Evolutionary conservation across 179 eudicot species (phyloP).

Genomic region (Monotropa hypopitys): DNA sequence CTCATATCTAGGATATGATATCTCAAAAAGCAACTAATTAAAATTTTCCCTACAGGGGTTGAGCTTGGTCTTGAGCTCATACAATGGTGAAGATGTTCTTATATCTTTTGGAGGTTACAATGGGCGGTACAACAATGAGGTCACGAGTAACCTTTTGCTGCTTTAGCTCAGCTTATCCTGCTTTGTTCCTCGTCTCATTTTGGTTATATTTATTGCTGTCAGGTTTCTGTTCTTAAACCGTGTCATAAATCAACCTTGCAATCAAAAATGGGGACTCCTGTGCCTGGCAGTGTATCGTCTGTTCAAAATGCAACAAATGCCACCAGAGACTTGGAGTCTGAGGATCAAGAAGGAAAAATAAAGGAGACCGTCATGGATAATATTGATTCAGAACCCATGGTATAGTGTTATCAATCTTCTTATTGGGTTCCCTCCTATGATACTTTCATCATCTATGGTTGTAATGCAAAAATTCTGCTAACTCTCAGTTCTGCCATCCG

Average conservation of each 20-base stretch:
- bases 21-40: neutral
- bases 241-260: constrained; percentile 79
- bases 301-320: constrained; percentile 59
- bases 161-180: neutral
- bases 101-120: constrained; percentile 92
- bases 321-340: constrained; percentile 63
- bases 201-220: constrained; percentile 11
- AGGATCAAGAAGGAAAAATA: constrained; percentile 66
- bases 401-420: constrained; percentile 7
- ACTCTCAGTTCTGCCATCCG: too few relatives aligned
- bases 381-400: constrained; percentile 44
- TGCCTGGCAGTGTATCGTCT: constrained; percentile 66
- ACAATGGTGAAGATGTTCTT: constrained; percentile 59
- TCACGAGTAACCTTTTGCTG: constrained; percentile 10
- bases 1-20: neutral
- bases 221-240: constrained; percentile 84
- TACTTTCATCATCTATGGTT: neutral
- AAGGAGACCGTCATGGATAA: constrained; percentile 81
- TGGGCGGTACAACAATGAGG: constrained; percentile 95
- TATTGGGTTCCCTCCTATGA: neutral
- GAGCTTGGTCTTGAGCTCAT: constrained; percentile 81
- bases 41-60: constrained; percentile 41
- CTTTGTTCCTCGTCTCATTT: constrained; percentile 7
- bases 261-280: constrained; percentile 51
- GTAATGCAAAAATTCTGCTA: neutral